These are phyloP conservation scores for Pezicula radicicola DNA, from an alignment of 2,329 filamentous ascomycete species.

Conservation along the genomic window DNA sequence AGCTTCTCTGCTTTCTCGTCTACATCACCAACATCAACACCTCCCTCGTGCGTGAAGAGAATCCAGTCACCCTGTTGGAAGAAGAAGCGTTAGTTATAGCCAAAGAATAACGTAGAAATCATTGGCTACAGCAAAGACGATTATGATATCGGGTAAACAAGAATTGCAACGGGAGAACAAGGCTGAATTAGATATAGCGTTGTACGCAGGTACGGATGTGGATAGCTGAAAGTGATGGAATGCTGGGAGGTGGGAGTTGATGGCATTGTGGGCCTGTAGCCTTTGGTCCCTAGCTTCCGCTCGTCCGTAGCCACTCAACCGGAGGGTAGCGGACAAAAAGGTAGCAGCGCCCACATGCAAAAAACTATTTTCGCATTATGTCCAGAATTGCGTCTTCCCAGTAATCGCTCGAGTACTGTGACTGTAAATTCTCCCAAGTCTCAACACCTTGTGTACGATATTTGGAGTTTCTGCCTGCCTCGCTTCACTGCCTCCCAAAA, in stretches of 20 bases:
- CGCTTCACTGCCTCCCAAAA: neutral
- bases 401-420: conserved; percentile 29
- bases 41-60: conserved; percentile 98
- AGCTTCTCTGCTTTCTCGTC: conserved; percentile 99
- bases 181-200: too few relatives aligned
- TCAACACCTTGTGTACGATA: neutral
- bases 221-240: conserved; percentile 6
- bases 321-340: conserved; percentile 11
- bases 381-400: conserved; percentile 24
- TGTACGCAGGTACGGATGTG: conserved; percentile 15
- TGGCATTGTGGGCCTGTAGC: conserved; percentile 18
- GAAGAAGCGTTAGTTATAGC: conserved; percentile 15
- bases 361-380: conserved; percentile 3
- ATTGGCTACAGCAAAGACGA: neutral
- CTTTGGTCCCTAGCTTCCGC: conserved; percentile 23
- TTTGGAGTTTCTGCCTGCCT: neutral
- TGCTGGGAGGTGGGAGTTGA: conserved; percentile 4
- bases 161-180: too few relatives aligned
- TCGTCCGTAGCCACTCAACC: conserved; percentile 20
- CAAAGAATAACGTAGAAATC: neutral
- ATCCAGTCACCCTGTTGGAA: conserved; percentile 88
- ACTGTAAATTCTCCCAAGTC: neutral
- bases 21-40: conserved; percentile 99
- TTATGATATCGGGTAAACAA: too few relatives aligned
- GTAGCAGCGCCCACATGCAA: conserved; percentile 17